phyloP scores from a whole-genome alignment of 2,329 filamentous ascomycete species.

The Lasiodiplodia hormozganensis region DNA sequence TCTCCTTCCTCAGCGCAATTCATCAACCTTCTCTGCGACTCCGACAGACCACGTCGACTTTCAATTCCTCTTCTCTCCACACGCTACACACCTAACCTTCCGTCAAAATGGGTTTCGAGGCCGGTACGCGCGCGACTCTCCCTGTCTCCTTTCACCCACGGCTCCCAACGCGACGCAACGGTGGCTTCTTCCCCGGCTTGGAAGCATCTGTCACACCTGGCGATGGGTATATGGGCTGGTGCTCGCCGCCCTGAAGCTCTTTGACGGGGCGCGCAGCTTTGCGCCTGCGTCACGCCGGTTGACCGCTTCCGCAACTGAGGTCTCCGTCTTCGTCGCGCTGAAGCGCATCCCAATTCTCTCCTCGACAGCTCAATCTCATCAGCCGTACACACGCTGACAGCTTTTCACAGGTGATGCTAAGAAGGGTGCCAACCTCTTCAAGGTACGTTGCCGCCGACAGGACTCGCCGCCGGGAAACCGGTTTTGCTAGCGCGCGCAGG shows the following conservation, averaged over 20 bases:
- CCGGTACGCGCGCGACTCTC: constrained; percentile 39
- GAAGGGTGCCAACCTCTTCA: constrained; percentile 99
- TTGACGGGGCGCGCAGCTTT: constrained; percentile 7
- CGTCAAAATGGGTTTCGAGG: constrained; percentile 49
- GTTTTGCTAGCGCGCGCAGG: constrained; percentile 3
- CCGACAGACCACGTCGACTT: constrained; percentile 12
- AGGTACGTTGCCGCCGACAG: constrained; percentile 57
- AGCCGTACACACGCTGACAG: constrained; percentile 8
- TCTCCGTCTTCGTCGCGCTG: neutral
- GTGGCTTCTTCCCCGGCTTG: neutral
- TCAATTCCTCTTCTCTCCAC: constrained; percentile 28
- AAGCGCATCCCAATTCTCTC: neutral
- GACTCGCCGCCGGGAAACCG: constrained; percentile 6
- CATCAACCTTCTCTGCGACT: constrained; percentile 7
- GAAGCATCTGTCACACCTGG: constrained; percentile 1
- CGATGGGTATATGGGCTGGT: neutral
- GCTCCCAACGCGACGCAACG: constrained; percentile 13
- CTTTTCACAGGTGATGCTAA: constrained; percentile 76
- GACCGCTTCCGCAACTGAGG: constrained; percentile 18
- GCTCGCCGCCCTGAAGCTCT: neutral
- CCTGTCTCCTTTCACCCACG: constrained; percentile 34
- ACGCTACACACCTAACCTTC: constrained; percentile 22
- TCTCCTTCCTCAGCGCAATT: constrained; percentile 31
- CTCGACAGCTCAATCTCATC: neutral
- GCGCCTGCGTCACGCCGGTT: constrained; percentile 11